A percentile compares a stretch with the other conserved stretches of the same genome.
Conservation (phyloP, 73 alveolate genomes). For the Paramecium biaurelia region DNA sequence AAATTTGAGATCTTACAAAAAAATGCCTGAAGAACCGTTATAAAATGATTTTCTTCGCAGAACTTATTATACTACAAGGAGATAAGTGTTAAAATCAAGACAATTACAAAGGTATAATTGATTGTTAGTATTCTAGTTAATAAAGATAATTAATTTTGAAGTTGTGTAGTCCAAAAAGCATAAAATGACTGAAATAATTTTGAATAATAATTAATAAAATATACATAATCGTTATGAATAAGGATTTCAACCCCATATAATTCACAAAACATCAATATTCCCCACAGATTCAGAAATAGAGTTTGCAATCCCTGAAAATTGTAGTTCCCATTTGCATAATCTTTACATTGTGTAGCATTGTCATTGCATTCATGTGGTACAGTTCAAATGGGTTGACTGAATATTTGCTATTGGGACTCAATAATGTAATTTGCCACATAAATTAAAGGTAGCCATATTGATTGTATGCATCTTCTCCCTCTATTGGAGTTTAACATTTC, state of each 20-base stretch:
- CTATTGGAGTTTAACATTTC: not conserved
- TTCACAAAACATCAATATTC: not conserved
- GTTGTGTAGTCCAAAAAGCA: not conserved
- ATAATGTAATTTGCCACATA: not conserved
- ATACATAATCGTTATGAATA: not conserved
- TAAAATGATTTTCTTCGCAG: not conserved
- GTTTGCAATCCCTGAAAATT: not conserved
- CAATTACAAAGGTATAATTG: not conserved
- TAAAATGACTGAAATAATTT: not conserved
- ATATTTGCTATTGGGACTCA: not conserved
- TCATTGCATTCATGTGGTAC: not conserved
- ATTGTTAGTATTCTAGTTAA: not conserved
- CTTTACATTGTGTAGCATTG: not conserved
- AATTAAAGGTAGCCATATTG: not conserved
- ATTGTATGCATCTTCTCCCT: not conserved
- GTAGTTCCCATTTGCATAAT: not conserved
- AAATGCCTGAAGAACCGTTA: not conserved
- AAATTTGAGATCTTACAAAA: not conserved
- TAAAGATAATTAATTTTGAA: not conserved
- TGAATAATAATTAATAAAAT: not conserved
- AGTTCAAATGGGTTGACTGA: not conserved
- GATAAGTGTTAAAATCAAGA: not conserved
- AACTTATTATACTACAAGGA: not conserved
- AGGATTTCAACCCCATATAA: not conserved
- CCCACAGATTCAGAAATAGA: not conserved